These are phyloP conservation scores for Carex pumila DNA, from an alignment of 176 grass and related monocot genomes.

Conservation along the genomic window DNA sequence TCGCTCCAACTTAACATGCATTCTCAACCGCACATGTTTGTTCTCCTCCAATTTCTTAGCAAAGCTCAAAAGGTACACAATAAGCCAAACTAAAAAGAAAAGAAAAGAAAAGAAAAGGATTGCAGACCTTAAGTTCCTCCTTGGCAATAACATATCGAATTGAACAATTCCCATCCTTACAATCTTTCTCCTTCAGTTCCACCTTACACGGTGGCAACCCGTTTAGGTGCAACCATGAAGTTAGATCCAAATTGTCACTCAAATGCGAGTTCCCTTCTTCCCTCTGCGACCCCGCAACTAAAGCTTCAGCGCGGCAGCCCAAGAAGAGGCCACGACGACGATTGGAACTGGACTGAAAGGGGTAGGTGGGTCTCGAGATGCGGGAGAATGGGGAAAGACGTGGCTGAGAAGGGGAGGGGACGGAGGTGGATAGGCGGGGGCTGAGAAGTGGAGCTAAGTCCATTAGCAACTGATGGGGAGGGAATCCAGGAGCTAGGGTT, in stretches of 20 bases:
- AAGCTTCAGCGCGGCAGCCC: conserved; percentile 48
- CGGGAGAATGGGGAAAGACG: conserved; percentile 18
- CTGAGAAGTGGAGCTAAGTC: conserved; percentile 22
- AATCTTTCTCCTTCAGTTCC: conserved; percentile 58
- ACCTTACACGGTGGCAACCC: conserved; percentile 64
- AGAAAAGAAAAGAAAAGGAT: background rate
- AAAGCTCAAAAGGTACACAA: background rate
- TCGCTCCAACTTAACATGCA: background rate
- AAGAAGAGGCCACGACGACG: conserved; percentile 9
- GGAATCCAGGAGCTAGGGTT: background rate
- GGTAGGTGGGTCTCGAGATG: background rate
- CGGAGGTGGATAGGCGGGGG: conserved; percentile 28
- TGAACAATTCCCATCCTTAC: conserved; percentile 46
- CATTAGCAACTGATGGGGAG: conserved; percentile 18
- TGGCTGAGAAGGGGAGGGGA: conserved; percentile 19
- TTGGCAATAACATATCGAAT: conserved; percentile 63
- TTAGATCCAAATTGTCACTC: conserved; percentile 36
- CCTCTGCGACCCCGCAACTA: conserved; percentile 26
- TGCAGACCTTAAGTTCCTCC: conserved; percentile 59
- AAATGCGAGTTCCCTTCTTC: conserved; percentile 28
- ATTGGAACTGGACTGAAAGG: conserved; percentile 23
- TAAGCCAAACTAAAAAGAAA: background rate
- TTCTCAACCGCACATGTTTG: background rate
- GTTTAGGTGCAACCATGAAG: conserved; percentile 50
- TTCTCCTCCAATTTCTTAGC: background rate